Evolutionary conservation across 495 filamentous ascomycete genomes (phyloP).

Genomic region (Rhypophila decipiens): DNA sequence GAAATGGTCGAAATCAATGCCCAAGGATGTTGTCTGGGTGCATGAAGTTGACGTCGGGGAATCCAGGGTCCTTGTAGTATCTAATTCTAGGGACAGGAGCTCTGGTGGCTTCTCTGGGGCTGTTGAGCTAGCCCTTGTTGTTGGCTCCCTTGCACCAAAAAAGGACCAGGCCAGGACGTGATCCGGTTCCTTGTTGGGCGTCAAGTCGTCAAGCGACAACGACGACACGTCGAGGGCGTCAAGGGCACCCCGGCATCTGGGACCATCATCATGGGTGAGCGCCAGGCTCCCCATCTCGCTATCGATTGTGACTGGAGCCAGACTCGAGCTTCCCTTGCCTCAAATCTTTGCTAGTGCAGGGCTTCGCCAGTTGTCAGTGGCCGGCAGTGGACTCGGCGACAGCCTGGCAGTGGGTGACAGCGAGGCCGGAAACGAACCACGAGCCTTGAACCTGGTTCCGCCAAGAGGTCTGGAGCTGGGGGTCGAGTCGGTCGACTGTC

Average conservation of each 20-base stretch:
- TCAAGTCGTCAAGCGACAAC: slow-evolving; percentile 7
- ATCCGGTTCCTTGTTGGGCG: slow-evolving; percentile 9
- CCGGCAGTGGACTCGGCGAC: no score
- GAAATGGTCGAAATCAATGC: slow-evolving; percentile 16
- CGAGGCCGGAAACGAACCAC: no score
- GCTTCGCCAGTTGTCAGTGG: no score
- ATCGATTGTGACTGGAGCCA: slow-evolving; percentile 7
- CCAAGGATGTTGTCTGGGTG: slow-evolving; percentile 13
- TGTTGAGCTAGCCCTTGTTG: no score
- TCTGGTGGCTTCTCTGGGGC: slow-evolving; percentile 6
- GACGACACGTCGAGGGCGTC: slow-evolving; percentile 10
- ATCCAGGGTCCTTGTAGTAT: no score
- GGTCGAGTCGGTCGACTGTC: no score
- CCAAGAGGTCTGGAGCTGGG: no score
- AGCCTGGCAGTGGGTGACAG: no score
- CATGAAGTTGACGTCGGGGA: slow-evolving; percentile 9
- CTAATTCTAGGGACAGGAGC: slow-evolving; percentile 9
- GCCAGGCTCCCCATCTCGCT: slow-evolving; percentile 20
- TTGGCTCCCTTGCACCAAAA: slow-evolving; percentile 8
- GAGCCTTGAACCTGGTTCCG: no score
- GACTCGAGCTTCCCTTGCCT: no score
- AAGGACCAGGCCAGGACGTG: slow-evolving; percentile 13
- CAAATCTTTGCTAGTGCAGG: no score
- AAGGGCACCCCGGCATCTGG: slow-evolving; percentile 4
- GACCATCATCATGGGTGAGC: neutral